phyloP scores from a whole-genome alignment of 306 rosid genomes.

The Medicago ruthenica region DNA sequence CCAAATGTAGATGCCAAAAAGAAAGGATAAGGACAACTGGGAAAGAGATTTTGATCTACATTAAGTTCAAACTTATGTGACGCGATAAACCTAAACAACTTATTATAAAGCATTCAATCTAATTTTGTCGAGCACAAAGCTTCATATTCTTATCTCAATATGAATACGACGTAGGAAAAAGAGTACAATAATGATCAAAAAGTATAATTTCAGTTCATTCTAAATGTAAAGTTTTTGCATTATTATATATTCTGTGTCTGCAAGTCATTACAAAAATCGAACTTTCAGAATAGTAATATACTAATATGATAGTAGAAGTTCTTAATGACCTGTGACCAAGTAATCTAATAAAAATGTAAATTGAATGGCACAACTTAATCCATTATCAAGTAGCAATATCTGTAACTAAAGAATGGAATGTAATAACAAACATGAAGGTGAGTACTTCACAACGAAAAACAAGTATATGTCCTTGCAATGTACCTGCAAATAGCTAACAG shows the following conservation, averaged over 20 bases:
- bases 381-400: not conserved
- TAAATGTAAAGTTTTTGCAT: not conserved
- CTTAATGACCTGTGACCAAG: not conserved
- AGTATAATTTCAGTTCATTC: not conserved
- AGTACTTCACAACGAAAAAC: not conserved
- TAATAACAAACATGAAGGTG: conserved; percentile 5
- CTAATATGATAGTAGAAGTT: not conserved
- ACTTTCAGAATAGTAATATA: not conserved
- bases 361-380: not conserved
- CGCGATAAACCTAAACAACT: conserved; percentile 12
- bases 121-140: conserved; percentile 20
- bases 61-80: conserved; percentile 24
- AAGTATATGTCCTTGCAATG: not conserved
- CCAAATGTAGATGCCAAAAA: conserved; percentile 21
- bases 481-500: conserved; percentile 21
- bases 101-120: conserved; percentile 17
- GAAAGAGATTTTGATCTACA: conserved; percentile 16
- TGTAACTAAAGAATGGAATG: conserved; percentile 12
- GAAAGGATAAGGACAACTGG: conserved; percentile 5
- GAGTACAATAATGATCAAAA: conserved; percentile 17
- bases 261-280: not conserved
- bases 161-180: conserved; percentile 7
- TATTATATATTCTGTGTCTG: not conserved
- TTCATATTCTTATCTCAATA: conserved; percentile 27
- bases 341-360: not conserved